Base-by-base conservation (phyloP, 2,329 filamentous ascomycete species). In the Rhexocercosporidium sp. region DNA sequence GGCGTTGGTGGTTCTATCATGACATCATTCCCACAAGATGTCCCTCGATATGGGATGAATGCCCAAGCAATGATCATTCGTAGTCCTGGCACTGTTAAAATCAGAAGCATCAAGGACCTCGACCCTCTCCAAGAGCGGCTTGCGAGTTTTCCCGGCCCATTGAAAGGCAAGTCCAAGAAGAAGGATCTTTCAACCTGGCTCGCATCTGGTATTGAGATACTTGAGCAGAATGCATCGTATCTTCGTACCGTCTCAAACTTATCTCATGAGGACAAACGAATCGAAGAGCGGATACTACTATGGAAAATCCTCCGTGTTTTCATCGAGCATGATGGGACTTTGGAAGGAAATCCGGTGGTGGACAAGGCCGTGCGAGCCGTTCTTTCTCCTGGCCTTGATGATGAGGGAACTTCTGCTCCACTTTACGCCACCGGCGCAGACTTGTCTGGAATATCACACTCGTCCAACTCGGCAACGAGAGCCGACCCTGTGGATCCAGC, bases 121-220 rank as follows among this genome's bases (percentile, higher is more conserved):
- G 82, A 92, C 53, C 89, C 92, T 4, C 81, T 94, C 9, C 83
- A 88, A 27, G 93, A 96, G 39, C 86, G 89, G 2, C 81, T 96
- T 59, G 85, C 88, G 20, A 93, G 90, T 72, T 98, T 98, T 75
- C 96, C 96, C 0, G 96, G 96, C 0, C 96, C 96, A 3, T 82
- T 99, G 31, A 94, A 91, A 78, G 86, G 89, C 47, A 98, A 97
- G 77, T 89, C 90, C 1, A 98, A 97, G 84, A 99, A 99, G 84
- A 99, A 98, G 82, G 95, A 99, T 64, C 87, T 93, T 0, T 74
- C 94, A 51, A 80, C 88, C 1, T 99, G 96, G 96, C 83, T 99
- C 53, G 86, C 85, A 4, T 82, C 86, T 67, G 93, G 90, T 62
- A 95, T 98, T 65, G 90, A 92, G 44, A 82, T 82, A 0, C 80